Evolutionary conservation across 345 rosid species (phyloP).

Genomic region (Melaleuca alternifolia): DNA sequence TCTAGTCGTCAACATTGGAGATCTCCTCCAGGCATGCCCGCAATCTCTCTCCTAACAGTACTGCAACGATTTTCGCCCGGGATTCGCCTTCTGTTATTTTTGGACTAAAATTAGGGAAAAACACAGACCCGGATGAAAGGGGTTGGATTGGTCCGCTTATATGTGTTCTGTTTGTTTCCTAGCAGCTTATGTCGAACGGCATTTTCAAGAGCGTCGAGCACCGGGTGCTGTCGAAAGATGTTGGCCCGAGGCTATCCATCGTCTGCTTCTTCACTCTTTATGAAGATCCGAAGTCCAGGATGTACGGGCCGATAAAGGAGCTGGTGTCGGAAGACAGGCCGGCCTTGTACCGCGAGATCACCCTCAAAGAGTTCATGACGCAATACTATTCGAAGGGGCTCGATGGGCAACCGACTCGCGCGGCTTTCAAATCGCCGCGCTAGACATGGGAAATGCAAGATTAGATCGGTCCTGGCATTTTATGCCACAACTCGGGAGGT

Average conservation of each 20-base stretch:
- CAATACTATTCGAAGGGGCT: slow-evolving; percentile 1
- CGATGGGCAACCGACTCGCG: neutral
- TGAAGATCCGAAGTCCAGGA: neutral
- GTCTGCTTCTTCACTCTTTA: neutral
- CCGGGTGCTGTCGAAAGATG: neutral
- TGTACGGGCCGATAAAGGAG: slow-evolving; percentile 13
- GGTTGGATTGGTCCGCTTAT: neutral
- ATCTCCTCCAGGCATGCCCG: slow-evolving; percentile 43
- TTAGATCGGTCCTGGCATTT: neutral
- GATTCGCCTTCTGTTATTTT: neutral
- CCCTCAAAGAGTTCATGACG: neutral
- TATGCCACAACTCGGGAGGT: neutral
- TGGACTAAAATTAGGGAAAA: neutral
- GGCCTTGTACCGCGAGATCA: slow-evolving; percentile 6
- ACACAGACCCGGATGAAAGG: neutral
- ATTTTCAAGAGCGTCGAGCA: neutral
- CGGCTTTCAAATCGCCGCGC: neutral
- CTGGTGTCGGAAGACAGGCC: slow-evolving; percentile 17
- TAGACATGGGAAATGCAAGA: neutral
- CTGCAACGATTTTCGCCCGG: neutral
- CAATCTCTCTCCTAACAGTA: neutral
- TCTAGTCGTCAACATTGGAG: slow-evolving; percentile 45
- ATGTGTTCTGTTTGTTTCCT: neutral
- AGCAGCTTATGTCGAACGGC: neutral
- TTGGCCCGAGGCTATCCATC: neutral